Percentiles rank a stretch among this genome's conserved stretches.
phyloP scores from a whole-genome alignment of 139 green algal genomes.

The Chlorella sp. region DNA sequence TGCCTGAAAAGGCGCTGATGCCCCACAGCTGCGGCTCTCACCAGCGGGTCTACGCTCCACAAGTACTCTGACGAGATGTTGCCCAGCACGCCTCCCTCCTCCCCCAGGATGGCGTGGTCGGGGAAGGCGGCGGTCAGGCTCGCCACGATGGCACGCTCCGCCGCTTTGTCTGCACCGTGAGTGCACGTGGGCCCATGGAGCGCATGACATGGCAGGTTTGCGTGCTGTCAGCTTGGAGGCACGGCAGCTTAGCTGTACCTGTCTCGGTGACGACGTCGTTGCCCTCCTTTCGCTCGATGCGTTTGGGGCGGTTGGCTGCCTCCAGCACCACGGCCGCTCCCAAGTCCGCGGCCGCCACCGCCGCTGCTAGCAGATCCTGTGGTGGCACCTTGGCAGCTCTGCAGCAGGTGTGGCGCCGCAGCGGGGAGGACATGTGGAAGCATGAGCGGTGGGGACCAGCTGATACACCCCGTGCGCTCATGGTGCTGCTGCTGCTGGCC shows the following conservation, averaged over 20 bases:
- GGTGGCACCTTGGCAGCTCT: not conserved
- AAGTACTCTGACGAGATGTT: conserved; percentile 34
- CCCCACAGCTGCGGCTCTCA: conserved; percentile 64
- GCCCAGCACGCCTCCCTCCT: conserved; percentile 16
- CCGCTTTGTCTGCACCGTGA: conserved; percentile 64
- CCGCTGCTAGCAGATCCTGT: not conserved
- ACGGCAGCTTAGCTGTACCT: too few species aligned
- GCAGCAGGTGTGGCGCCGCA: not conserved
- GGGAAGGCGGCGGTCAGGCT: conserved; percentile 43
- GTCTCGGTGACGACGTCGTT: conserved; percentile 50
- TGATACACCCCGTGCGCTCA: not conserved
- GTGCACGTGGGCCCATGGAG: too few species aligned
- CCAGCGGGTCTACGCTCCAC: conserved; percentile 79
- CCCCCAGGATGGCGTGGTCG: conserved; percentile 72
- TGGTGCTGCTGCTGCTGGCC: not conserved
- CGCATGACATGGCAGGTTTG: too few species aligned
- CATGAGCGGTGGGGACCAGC: too few species aligned
- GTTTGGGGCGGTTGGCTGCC: conserved; percentile 58
- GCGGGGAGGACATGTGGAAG: too few species aligned
- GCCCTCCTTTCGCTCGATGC: conserved; percentile 62
- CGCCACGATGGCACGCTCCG: conserved; percentile 55
- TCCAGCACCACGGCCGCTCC: conserved; percentile 42
- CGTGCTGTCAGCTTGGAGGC: too few species aligned
- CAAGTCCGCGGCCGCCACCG: not conserved
- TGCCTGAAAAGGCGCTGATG: conserved; percentile 6